Percentiles rank a stretch among this genome's conserved stretches.
phyloP scores from a whole-genome alignment of 179 eudicot genomes.

The Gypsophila paniculata region DNA sequence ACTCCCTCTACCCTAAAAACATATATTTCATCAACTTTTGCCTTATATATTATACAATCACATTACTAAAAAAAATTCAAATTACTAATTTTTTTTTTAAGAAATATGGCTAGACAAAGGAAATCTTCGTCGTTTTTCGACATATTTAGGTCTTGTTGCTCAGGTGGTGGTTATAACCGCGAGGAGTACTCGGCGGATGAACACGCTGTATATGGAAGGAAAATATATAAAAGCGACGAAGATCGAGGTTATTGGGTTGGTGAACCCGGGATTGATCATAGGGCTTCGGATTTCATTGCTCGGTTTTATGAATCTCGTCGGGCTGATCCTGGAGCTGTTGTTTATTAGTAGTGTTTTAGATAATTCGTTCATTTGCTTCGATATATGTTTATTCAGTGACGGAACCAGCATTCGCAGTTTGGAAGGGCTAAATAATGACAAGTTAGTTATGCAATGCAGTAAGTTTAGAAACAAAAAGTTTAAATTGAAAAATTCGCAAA shows the following conservation, averaged over 20 bases:
- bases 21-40: neutral
- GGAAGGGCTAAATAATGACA: no score
- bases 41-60: neutral
- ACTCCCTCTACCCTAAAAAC: no score
- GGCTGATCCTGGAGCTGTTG: conserved; percentile 21
- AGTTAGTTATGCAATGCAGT: no score
- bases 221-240: conserved; percentile 33
- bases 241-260: conserved; percentile 42
- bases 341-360: neutral
- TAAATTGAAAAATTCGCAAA: no score
- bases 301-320: conserved; percentile 29
- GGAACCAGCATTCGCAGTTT: no score
- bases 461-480: no score
- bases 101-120: conserved; percentile 29
- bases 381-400: no score
- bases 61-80: neutral
- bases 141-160: conserved; percentile 35
- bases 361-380: neutral
- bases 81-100: no score
- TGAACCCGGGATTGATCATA: conserved; percentile 37
- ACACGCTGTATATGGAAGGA: conserved; percentile 20
- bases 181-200: conserved; percentile 30
- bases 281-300: conserved; percentile 31
- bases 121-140: conserved; percentile 26
- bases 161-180: conserved; percentile 20